Base-by-base conservation (phyloP, 2,329 filamentous ascomycete species). In the Juglanconis juglandina region DNA sequence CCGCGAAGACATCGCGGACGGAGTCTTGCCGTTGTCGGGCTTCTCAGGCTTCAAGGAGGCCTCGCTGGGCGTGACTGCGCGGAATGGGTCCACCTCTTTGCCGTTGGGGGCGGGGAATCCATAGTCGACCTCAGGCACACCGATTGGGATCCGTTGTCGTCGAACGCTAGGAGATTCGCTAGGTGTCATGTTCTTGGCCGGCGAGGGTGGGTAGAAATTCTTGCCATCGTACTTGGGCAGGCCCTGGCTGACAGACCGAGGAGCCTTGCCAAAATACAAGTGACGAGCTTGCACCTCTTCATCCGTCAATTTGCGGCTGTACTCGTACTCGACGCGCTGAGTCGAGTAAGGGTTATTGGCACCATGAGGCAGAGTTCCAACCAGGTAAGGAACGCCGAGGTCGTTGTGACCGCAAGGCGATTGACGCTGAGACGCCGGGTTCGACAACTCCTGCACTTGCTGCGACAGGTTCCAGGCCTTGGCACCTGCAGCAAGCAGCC, bases 141-240 rank as follows among this genome's bases (percentile, higher is more conserved):
- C 65, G 37, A 55, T 58, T 24, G 56, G 57, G 30, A 58, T 32
- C 8, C 51, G 39, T 39, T 46, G 13, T 13, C 54, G 53, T 3
- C 51, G 54, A n/a, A 62, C 14, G 14, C 49, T 59, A 17, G 61
- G 58, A 30, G 61, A 58, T 33, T 59, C 56, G 5, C 41, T 56
- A 11, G 54, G 51, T 37, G 50, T 57, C 4, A 32, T 35, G 62
- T 71, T 66, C 67, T 81, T 83, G 63, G 71, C 69, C 1, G 83
- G 82, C 0, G 84, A 86, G 3, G 82, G 73, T 35, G 81, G 82
- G 63, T 87, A 87, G 65, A 87, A 87, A 68, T 87, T 79, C 68
- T 85, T 86, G 32, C 86, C 85, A 65, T 88, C 85, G 66, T 85
- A 88, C 69, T 85, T 87, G 39, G 85, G 85, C 46, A 87, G 73